phyloP scores from a whole-genome alignment of 176 grass and related monocot species.

The Poa annua region DNA sequence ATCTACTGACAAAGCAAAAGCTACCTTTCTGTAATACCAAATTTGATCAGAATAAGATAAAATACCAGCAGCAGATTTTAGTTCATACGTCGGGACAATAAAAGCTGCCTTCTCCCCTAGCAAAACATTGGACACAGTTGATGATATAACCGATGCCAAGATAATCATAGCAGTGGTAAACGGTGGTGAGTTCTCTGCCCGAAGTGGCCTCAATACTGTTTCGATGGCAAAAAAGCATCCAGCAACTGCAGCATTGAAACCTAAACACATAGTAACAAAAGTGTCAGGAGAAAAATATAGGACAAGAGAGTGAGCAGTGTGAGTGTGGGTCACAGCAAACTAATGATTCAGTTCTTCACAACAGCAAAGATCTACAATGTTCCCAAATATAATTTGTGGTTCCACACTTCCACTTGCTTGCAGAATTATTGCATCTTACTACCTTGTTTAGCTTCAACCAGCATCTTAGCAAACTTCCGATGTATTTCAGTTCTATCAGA shows the following conservation, averaged over 20 bases:
- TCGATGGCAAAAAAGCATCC: conserved; percentile 98
- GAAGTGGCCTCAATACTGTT: conserved; percentile 94
- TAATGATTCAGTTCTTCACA: background rate
- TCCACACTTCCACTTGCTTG: conserved; percentile 21
- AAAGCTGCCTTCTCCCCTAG: conserved; percentile 92
- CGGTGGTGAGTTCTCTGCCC: conserved; percentile 94
- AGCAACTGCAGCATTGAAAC: conserved; percentile 97
- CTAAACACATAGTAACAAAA: conserved; percentile 59
- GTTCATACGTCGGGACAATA: conserved; percentile 96
- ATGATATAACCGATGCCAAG: conserved; percentile 97
- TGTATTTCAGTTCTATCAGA: background rate
- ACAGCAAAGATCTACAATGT: conserved; percentile 16
- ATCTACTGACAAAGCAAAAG: conserved; percentile 44
- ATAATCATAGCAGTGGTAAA: conserved; percentile 99
- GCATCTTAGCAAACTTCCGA: background rate
- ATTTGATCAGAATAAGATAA: conserved; percentile 75
- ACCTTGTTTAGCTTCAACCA: background rate
- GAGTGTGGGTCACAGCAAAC: conserved; percentile 6
- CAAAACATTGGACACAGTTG: conserved; percentile 95
- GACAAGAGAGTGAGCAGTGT: background rate
- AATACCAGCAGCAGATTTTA: conserved; percentile 99
- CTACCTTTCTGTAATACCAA: conserved; percentile 54
- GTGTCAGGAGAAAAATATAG: conserved; percentile 32
- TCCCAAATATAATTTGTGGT: background rate
- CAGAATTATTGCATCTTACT: background rate